A percentile compares a stretch with the other conserved stretches of the same genome.
phyloP scores from a whole-genome alignment of 2,329 filamentous ascomycete species.

The Penicillium griseofulvum region DNA sequence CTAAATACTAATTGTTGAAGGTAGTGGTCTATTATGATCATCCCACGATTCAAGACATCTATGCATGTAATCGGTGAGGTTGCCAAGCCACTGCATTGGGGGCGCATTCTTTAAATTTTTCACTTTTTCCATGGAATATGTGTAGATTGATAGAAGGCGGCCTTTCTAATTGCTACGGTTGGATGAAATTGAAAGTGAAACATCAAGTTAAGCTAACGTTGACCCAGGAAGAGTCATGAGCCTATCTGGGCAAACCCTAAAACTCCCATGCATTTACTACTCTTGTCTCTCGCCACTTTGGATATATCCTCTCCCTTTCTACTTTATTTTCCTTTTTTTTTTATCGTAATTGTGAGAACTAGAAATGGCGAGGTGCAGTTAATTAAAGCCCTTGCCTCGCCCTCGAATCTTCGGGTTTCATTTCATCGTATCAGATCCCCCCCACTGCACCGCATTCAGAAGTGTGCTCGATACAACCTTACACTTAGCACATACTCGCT shows the following conservation, averaged over 20 bases:
- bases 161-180: too few species aligned
- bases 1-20: constrained; percentile 1
- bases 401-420: constrained; percentile 5
- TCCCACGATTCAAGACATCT: neutral
- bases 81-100: constrained; percentile 11
- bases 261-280: too few species aligned
- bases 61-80: constrained; percentile 6
- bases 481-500: constrained; percentile 1
- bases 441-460: constrained; percentile 7
- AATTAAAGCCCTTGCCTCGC: constrained; percentile 11
- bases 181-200: too few species aligned
- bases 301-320: too few species aligned
- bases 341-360: neutral
- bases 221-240: too few species aligned
- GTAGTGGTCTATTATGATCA: neutral
- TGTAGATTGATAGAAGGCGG: neutral
- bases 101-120: constrained; percentile 1
- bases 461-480: constrained; percentile 4
- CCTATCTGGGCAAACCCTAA: too few species aligned
- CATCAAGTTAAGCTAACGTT: too few species aligned
- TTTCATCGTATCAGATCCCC: neutral
- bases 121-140: neutral
- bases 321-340: neutral
- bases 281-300: too few species aligned
- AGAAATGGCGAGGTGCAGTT: constrained; percentile 3